These are phyloP conservation scores for Spinellus fusiger DNA, from an alignment of 192 early-diverging fungal genomes.

Conservation along the genomic window DNA sequence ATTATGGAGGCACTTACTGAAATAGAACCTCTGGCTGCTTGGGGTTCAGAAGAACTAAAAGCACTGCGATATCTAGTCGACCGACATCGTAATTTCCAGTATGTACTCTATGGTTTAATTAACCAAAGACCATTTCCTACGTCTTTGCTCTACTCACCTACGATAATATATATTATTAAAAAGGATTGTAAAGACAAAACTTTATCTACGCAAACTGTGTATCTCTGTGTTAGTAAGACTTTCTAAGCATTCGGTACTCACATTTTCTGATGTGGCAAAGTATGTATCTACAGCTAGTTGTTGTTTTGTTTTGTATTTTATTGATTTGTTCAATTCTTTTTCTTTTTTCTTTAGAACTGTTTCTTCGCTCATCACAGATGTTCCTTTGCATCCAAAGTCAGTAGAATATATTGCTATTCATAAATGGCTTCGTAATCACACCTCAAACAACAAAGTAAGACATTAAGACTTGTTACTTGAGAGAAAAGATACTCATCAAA, in stretches of 20 bases:
- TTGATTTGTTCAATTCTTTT: background rate
- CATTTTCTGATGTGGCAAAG: constrained; percentile 30
- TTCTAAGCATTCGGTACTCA: constrained; percentile 3
- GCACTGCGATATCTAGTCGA: constrained; percentile 25
- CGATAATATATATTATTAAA: background rate
- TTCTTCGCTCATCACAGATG: constrained; percentile 16
- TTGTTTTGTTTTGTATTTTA: background rate
- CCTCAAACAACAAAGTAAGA: constrained; percentile 3
- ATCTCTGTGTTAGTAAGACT: constrained; percentile 4
- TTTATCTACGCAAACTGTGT: constrained; percentile 18
- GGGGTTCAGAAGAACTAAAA: constrained; percentile 30
- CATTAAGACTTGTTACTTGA: no score
- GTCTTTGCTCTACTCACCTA: background rate
- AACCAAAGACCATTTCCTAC: background rate
- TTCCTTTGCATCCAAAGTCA: constrained; percentile 7
- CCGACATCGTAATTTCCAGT: constrained; percentile 24
- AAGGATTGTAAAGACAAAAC: constrained; percentile 14
- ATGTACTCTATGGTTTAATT: background rate
- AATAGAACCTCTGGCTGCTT: constrained; percentile 1
- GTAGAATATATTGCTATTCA: constrained; percentile 10
- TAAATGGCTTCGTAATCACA: constrained; percentile 8
- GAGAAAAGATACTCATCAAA: background rate
- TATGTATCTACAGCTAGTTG: background rate
- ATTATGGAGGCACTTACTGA: constrained; percentile 23
- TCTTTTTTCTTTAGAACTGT: constrained; percentile 13